Conservation (phyloP, 176 grass and related monocot species). For the Melocanna baccifera region DNA sequence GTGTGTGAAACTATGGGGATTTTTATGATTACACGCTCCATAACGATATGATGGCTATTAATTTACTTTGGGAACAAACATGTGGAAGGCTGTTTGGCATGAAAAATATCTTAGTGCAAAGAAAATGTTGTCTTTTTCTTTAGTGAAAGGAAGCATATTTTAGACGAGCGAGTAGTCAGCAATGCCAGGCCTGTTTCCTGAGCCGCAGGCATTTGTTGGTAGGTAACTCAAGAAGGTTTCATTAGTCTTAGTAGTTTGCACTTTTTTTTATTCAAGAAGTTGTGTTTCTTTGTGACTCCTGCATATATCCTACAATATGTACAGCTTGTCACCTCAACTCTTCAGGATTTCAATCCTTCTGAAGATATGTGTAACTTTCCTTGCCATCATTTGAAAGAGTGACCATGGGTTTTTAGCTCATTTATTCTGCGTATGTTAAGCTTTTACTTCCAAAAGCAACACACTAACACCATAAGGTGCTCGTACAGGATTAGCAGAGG, state of each 20-base stretch:
- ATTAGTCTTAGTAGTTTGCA: conserved; percentile 7
- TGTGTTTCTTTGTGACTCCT: background rate
- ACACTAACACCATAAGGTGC: background rate
- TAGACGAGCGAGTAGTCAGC: background rate
- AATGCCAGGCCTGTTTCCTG: background rate
- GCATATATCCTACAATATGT: background rate
- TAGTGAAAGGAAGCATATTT: background rate
- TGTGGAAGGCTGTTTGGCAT: background rate
- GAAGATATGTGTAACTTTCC: background rate
- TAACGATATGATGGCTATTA: background rate
- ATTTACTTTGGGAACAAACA: background rate
- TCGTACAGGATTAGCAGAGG: conserved; percentile 57
- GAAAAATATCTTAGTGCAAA: background rate
- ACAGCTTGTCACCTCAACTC: background rate
- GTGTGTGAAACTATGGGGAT: background rate
- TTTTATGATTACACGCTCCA: background rate
- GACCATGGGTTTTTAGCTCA: background rate
- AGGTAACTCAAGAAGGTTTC: background rate
- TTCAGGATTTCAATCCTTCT: background rate
- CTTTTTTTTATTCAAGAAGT: background rate
- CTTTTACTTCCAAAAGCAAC: background rate
- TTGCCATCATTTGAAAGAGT: background rate
- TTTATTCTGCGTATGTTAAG: background rate
- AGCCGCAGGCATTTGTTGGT: background rate
- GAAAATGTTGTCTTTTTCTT: background rate